Evolutionary conservation across 179 eudicot species (phyloP), one percentile per base, ranked within the genome.

Genomic region (Drosera spatulata): DNA sequence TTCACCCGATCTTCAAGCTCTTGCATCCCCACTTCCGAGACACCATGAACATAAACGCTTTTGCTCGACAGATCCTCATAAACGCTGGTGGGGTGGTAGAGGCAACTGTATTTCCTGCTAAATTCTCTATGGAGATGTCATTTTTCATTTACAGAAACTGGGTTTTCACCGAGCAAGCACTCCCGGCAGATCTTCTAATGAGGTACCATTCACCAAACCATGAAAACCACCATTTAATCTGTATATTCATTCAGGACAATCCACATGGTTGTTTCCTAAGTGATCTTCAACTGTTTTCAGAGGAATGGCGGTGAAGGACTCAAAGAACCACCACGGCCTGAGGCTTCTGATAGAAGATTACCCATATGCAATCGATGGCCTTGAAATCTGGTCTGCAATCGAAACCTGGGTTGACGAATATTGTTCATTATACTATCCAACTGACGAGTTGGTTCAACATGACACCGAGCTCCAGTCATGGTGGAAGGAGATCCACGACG

Each of bases 1-100:
- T 88, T 70, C 96, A 88, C 63, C 96, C 96, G 6, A 75, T 88
- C 50, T 56, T 74, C 69, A 88, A 86, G 73, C 96, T 88, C 44
- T 61, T 88, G 68, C 84, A 81, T 47, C 95, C 96, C 11, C 96
- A 88, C 55, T 88, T 76, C 65, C 90, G 84, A 3, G 84, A 83
- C 62, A 86, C 94, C 11, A 83, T 88, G 94, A 78, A 81, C 64
- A 74, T 88, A 43, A 88, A 88, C 56, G 94, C 90, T 38, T 56
- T 83, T 49, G 94, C 84, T 56, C 71, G 96, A 50, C 88, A 88
- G 63, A 71, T 76, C 66, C 79, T 88, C 48, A 83, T 86, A 46
- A 88, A 84, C 73, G 86, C 78, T 9, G 79, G 82, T 38, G 96
- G 95, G 4, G 65, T 88, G 4, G 64, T 88, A 37, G 96, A 88